Conservation (phyloP, 768 basidiomycete genomes). For the Hypsizygus marmoreus region DNA sequence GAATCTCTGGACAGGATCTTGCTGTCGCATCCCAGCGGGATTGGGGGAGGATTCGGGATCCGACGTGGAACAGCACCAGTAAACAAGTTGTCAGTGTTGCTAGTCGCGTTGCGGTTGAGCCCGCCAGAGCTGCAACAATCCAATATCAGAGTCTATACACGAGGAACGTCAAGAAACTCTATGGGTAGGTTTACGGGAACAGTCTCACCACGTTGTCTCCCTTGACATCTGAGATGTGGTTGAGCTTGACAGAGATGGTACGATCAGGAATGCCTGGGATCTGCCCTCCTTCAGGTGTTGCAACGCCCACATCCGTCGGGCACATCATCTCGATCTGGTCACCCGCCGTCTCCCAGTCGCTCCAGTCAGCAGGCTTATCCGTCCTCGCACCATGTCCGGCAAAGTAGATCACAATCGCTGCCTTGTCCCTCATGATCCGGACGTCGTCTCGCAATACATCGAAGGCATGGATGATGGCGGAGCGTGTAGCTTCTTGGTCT, state of each 20-base stretch:
- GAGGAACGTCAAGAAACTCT: not conserved
- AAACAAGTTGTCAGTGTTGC: not conserved
- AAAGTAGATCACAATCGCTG: constrained; percentile 44
- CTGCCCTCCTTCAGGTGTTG: constrained; percentile 7
- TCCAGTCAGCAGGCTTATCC: constrained; percentile 30
- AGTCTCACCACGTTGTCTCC: constrained; percentile 46
- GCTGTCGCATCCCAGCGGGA: constrained; percentile 27
- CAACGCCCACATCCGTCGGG: constrained; percentile 31
- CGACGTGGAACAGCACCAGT: constrained; percentile 22
- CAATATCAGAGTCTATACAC: constrained; percentile 45
- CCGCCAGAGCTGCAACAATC: constrained; percentile 49
- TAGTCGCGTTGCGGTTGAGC: constrained; percentile 27
- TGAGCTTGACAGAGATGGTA: constrained; percentile 38
- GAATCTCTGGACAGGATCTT: constrained; percentile 18
- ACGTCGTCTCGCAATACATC: constrained; percentile 22
- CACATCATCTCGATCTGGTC: constrained; percentile 35
- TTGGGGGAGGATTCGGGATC: constrained; percentile 25
- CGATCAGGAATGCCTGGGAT: constrained; percentile 44
- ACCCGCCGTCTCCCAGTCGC: constrained; percentile 25
- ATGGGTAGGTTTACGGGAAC: not conserved
- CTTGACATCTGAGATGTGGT: constrained; percentile 34
- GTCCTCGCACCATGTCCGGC: constrained; percentile 46
- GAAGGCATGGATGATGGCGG: constrained; percentile 34
- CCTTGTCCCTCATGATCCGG: constrained; percentile 19
- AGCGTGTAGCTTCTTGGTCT: constrained; percentile 38